Evolutionary conservation across 305 asterid species (phyloP).

Genomic region (Fraxinus nigra): DNA sequence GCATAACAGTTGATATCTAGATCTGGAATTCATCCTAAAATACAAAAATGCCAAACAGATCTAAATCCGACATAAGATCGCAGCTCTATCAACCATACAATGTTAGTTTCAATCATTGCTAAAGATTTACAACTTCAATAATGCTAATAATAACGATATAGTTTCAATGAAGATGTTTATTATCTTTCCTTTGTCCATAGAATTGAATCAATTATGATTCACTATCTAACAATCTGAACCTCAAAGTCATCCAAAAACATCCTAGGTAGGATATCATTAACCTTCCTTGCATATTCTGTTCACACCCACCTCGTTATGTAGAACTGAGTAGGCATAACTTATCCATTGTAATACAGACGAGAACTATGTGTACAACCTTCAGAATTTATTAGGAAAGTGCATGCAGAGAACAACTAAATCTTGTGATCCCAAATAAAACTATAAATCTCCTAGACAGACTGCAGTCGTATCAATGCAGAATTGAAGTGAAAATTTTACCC

Average conservation of each 20-base stretch:
- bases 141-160: neutral
- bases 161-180: neutral
- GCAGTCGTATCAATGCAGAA: conserved; percentile 9
- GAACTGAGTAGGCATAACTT: neutral
- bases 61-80: neutral
- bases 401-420: neutral
- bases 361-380: neutral
- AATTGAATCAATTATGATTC: neutral
- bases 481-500: conserved; percentile 53
- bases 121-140: neutral
- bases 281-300: neutral
- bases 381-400: conserved; percentile 14
- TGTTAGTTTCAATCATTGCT: neutral
- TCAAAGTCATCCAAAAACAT: neutral
- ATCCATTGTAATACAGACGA: neutral
- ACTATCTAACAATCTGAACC: neutral
- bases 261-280: neutral
- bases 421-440: conserved; percentile 4
- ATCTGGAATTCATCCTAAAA: neutral
- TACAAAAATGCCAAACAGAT: neutral
- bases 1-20: neutral
- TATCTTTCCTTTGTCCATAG: neutral
- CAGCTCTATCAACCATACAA: neutral
- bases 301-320: neutral
- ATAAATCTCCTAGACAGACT: conserved; percentile 1